A percentile compares a stretch with the other conserved stretches of the same genome.
Conservation (phyloP, 257 asterid genomes). For the Solanum ossicruentum region DNA sequence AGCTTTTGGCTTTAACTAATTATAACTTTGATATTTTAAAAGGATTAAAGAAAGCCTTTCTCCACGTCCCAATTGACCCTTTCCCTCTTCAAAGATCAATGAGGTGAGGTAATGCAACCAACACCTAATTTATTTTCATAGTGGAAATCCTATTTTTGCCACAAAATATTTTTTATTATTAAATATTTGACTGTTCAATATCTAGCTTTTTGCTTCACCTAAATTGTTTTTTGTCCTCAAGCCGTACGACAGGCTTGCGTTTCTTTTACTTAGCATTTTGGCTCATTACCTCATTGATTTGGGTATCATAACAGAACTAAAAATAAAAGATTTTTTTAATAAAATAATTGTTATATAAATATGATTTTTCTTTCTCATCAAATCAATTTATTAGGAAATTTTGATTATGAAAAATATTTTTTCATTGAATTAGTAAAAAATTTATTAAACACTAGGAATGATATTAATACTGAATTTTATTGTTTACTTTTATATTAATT, state of each 20-base stretch:
- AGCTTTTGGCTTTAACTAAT: not conserved
- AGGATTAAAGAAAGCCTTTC: not conserved
- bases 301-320: too few relatives aligned
- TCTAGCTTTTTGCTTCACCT: not conserved
- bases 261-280: not conserved
- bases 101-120: not conserved
- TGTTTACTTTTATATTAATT: too few relatives aligned
- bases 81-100: constrained; percentile 1
- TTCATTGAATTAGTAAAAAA: too few relatives aligned
- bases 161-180: not conserved
- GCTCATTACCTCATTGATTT: not conserved
- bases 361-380: too few relatives aligned
- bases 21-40: not conserved
- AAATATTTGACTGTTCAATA: not conserved
- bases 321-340: too few relatives aligned
- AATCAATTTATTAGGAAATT: too few relatives aligned
- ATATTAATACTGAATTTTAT: too few relatives aligned
- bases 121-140: not conserved
- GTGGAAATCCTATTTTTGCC: not conserved
- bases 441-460: too few relatives aligned
- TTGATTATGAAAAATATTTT: too few relatives aligned
- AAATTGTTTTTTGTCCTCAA: not conserved
- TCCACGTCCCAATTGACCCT: constrained; percentile 1
- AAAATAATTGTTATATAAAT: too few relatives aligned
- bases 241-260: not conserved